Percentiles rank a stretch among this genome's conserved stretches.
These are phyloP conservation scores for Limnanthes douglasii DNA, from an alignment of 345 rosid species.

Conservation along the genomic window DNA sequence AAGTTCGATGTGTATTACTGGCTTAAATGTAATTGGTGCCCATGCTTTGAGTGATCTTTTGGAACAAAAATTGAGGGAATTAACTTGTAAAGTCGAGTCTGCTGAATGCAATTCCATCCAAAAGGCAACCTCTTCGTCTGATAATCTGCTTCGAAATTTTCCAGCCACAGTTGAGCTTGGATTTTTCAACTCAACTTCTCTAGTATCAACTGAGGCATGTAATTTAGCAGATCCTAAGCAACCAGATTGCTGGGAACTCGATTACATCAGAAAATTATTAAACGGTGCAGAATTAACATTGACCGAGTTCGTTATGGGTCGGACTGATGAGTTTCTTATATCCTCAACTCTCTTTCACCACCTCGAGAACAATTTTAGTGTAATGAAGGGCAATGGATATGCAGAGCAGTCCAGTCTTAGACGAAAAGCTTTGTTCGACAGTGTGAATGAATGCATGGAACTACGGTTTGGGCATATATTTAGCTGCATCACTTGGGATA, in stretches of 20 bases:
- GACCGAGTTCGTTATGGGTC: constrained; percentile 26
- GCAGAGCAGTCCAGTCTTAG: constrained; percentile 26
- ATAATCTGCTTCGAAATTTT: constrained; percentile 18
- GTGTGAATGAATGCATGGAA: constrained; percentile 32
- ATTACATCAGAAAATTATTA: constrained; percentile 35
- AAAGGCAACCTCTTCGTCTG: constrained; percentile 27
- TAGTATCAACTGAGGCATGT: constrained; percentile 17
- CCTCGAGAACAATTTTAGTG: constrained; percentile 22
- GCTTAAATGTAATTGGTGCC: constrained; percentile 27
- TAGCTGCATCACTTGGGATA: constrained; percentile 30
- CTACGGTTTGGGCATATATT: constrained; percentile 15
- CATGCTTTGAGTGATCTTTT: constrained; percentile 46
- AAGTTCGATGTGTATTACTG: constrained; percentile 16
- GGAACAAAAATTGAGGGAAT: constrained; percentile 65
- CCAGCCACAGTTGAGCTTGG: constrained; percentile 15
- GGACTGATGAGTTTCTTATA: constrained; percentile 20
- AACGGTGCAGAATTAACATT: constrained; percentile 23
- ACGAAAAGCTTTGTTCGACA: constrained; percentile 42
- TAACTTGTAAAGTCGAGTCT: constrained; percentile 44
- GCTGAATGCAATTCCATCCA: constrained; percentile 27
- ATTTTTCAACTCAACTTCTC: constrained; percentile 21
- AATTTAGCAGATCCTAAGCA: constrained; percentile 10
- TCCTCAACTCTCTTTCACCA: constrained; percentile 27
- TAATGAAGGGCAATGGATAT: constrained; percentile 9
- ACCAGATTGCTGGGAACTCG: constrained; percentile 36